A percentile compares a stretch with the other conserved stretches of the same genome.
phyloP scores from a whole-genome alignment of 768 basidiomycete genomes.

The Nidularia pulvinata region DNA sequence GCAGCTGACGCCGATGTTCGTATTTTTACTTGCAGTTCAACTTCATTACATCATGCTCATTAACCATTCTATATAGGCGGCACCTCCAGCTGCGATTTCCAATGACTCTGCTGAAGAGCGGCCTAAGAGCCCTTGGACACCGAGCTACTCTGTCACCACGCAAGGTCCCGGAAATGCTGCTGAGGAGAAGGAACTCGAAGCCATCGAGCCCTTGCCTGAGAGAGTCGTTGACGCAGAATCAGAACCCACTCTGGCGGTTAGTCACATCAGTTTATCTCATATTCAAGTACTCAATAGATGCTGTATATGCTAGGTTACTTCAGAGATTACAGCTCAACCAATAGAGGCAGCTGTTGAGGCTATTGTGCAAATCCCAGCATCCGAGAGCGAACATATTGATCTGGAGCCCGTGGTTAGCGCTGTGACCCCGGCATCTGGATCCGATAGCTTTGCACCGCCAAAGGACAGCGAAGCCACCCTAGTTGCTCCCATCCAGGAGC shows the following conservation, averaged over 20 bases:
- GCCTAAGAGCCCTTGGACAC: slow-evolving; percentile 10
- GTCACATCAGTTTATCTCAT: background rate
- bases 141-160: slow-evolving; percentile 14
- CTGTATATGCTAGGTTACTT: background rate
- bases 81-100: background rate
- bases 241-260: background rate
- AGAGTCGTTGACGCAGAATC: background rate
- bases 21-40: too few species aligned
- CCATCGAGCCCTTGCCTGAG: background rate
- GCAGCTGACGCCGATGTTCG: too few species aligned
- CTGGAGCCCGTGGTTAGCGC: too few species aligned
- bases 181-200: background rate
- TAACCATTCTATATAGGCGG: too few species aligned
- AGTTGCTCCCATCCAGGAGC: too few species aligned
- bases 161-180: slow-evolving; percentile 7
- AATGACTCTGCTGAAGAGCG: slow-evolving; percentile 2
- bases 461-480: too few species aligned
- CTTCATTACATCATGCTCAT: too few species aligned
- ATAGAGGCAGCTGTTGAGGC: background rate
- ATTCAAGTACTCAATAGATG: too few species aligned
- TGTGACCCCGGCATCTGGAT: too few species aligned
- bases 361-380: background rate
- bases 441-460: background rate
- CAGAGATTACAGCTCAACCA: background rate
- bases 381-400: too few species aligned